Conservation (phyloP, 225 moss, liverwort and hornwort species). For the Sphagnum contortum region DNA sequence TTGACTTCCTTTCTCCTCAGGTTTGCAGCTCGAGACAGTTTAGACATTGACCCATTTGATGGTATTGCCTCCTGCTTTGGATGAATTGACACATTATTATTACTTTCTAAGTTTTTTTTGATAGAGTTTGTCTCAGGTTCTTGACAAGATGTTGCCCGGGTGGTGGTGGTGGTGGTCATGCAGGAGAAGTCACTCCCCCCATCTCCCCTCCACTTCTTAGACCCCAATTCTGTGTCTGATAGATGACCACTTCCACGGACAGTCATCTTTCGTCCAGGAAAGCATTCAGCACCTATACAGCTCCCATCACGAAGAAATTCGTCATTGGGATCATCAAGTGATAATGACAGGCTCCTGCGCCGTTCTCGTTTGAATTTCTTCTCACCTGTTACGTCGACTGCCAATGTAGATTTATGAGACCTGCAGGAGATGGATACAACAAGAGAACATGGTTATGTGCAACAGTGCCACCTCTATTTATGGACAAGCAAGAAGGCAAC, state of each 20-base stretch:
- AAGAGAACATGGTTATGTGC: too few relatives aligned
- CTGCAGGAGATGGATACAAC: conserved; percentile 15
- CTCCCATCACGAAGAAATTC: conserved; percentile 62
- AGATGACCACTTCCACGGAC: conserved; percentile 37
- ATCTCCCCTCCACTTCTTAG: conserved; percentile 28
- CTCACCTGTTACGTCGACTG: conserved; percentile 29
- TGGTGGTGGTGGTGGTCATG: conserved; percentile 14
- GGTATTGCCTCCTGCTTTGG: conserved; percentile 7
- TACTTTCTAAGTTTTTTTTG: conserved; percentile 29
- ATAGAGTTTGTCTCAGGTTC: conserved; percentile 36
- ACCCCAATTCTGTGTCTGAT: conserved; percentile 49
- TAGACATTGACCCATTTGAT: conserved; percentile 40
- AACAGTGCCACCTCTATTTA: background rate
- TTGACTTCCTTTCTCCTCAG: conserved; percentile 29
- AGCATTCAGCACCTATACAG: conserved; percentile 82
- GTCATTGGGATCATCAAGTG: conserved; percentile 56
- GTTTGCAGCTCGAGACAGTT: conserved; percentile 27
- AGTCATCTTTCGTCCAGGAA: conserved; percentile 58
- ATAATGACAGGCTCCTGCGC: conserved; percentile 73
- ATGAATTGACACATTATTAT: too few relatives aligned
- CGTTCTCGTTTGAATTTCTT: conserved; percentile 56
- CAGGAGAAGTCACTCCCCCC: conserved; percentile 29
- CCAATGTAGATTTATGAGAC: conserved; percentile 57
- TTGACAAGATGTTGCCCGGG: conserved; percentile 31
- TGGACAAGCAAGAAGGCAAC: background rate